Percentiles rank a stretch among this genome's conserved stretches.
Evolutionary conservation across 768 basidiomycete species (phyloP).

Genomic region (Fomitopsis serialis): DNA sequence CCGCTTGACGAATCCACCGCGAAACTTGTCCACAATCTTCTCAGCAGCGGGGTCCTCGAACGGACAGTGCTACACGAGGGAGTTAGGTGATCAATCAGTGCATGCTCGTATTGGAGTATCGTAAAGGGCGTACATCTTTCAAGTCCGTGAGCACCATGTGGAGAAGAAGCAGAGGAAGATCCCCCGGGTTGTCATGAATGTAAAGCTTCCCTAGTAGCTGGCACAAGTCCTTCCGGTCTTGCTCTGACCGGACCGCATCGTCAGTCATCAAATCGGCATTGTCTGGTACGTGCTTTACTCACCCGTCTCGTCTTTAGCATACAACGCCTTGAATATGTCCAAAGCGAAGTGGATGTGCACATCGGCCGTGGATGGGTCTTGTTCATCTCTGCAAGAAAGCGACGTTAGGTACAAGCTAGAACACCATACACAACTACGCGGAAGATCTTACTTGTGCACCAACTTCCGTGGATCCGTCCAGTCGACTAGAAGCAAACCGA

Average conservation of each 20-base stretch:
- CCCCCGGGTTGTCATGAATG: conserved; percentile 35
- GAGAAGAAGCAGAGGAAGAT: conserved; percentile 39
- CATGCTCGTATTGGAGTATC: not conserved
- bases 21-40: conserved; percentile 54
- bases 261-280: not conserved
- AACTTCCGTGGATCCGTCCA: conserved; percentile 39
- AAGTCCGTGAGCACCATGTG: conserved; percentile 46
- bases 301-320: conserved; percentile 45
- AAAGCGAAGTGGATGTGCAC: conserved; percentile 56
- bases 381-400: not conserved
- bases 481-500: conserved; percentile 34
- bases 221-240: conserved; percentile 57
- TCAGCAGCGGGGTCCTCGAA: conserved; percentile 47
- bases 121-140: conserved; percentile 34
- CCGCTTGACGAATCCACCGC: conserved; percentile 35
- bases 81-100: conserved; percentile 23
- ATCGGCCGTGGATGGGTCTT: conserved; percentile 1
- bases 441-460: conserved; percentile 18
- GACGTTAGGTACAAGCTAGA: too few species aligned
- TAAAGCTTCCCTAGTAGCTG: conserved; percentile 60
- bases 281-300: not conserved
- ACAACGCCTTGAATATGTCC: conserved; percentile 46
- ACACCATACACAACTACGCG: too few species aligned
- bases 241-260: conserved; percentile 33
- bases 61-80: conserved; percentile 27